phyloP scores from a whole-genome alignment of 2,329 filamentous ascomycete genomes.

The Epichloe sibirici region DNA sequence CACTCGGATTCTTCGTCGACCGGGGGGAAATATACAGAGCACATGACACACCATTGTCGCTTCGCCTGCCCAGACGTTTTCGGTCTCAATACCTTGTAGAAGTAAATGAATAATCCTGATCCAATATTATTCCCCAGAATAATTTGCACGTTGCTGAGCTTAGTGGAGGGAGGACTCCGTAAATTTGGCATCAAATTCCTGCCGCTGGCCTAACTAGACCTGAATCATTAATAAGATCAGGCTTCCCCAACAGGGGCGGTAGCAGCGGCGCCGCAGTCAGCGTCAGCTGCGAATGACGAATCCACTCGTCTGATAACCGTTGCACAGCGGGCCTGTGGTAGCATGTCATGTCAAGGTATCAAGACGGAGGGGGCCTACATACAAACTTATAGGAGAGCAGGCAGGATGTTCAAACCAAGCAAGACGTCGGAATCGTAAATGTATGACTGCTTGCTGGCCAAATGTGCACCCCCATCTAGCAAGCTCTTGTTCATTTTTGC shows the following conservation, averaged over 20 bases:
- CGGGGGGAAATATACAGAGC: not conserved
- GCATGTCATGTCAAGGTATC: not conserved
- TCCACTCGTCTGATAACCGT: not conserved
- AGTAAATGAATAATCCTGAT: not conserved
- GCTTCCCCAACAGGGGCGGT: not conserved
- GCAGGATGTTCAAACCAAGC: not conserved
- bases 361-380: not conserved
- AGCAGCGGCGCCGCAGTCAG: constrained; percentile 1
- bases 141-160: not conserved
- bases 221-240: not conserved
- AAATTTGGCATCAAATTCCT: not conserved
- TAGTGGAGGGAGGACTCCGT: not conserved
- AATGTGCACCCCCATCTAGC: not conserved
- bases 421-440: not conserved
- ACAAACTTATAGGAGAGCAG: no score
- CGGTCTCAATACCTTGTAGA: not conserved
- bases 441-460: not conserved
- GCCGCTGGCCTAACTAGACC: not conserved
- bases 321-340: not conserved
- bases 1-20: not conserved
- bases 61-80: not conserved
- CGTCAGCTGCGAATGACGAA: not conserved
- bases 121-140: not conserved
- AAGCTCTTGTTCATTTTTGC: not conserved
- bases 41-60: not conserved